Percentiles rank a stretch among this genome's conserved stretches.
Evolutionary conservation across 257 asterid species (phyloP).

Genomic region (Petunia axillaris): DNA sequence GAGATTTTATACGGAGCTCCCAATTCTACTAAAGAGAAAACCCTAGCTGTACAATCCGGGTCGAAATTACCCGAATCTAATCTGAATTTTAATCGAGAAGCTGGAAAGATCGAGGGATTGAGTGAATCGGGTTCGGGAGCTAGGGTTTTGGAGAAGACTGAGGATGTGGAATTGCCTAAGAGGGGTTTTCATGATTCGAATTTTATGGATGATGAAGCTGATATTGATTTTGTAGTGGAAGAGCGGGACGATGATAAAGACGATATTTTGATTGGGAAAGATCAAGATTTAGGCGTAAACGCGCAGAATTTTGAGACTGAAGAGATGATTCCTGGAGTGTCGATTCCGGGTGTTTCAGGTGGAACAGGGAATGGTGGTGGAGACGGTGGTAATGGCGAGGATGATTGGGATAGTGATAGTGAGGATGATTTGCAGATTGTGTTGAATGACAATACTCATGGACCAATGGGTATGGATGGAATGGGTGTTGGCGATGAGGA

Average conservation of each 20-base stretch:
- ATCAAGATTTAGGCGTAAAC: constrained; percentile 31
- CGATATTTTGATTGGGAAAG: constrained; percentile 51
- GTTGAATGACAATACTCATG: constrained; percentile 61
- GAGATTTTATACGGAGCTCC: constrained; percentile 49
- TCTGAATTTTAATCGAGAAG: constrained; percentile 37
- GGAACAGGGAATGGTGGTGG: constrained; percentile 40
- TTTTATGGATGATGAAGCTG: constrained; percentile 65
- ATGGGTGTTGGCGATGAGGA: constrained; percentile 40
- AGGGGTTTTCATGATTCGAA: constrained; percentile 44
- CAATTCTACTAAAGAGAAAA: constrained; percentile 39
- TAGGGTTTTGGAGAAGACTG: constrained; percentile 66
- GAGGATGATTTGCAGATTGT: constrained; percentile 86
- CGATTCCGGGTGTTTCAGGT: constrained; percentile 59
- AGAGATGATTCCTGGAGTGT: constrained; percentile 54
- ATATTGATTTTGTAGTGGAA: constrained; percentile 59
- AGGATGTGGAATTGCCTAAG: constrained; percentile 36
- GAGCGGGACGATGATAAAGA: constrained; percentile 61
- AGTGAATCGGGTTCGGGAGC: constrained; percentile 34
- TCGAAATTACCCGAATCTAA: constrained; percentile 43
- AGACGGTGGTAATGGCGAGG: constrained; percentile 45
- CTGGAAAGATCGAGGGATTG: constrained; percentile 27
- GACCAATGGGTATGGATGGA: constrained; percentile 60
- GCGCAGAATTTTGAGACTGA: constrained; percentile 33
- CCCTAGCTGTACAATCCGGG: constrained; percentile 34
- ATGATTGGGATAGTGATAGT: constrained; percentile 72